Conservation (phyloP, 345 rosid species). For the Lepidium africanum region DNA sequence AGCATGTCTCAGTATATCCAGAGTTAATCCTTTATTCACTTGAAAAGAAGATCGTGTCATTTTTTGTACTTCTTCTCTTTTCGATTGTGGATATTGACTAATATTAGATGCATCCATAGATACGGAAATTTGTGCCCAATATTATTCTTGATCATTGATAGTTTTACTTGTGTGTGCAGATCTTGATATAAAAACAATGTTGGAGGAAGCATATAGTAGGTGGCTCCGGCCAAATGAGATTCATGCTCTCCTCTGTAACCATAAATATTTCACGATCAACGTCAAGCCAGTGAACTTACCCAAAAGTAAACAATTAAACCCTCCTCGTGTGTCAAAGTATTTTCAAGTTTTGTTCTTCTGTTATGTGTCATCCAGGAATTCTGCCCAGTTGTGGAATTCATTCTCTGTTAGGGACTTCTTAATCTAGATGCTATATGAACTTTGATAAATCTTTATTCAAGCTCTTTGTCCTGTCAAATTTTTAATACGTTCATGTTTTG, state of each 20-base stretch:
- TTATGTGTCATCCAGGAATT: background rate
- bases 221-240: constrained; percentile 99
- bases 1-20: background rate
- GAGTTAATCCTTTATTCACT: background rate
- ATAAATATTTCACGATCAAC: constrained; percentile 53
- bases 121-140: background rate
- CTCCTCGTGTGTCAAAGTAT: background rate
- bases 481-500: constrained; percentile 16
- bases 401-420: background rate
- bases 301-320: constrained; percentile 36
- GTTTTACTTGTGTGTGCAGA: constrained; percentile 38
- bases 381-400: background rate
- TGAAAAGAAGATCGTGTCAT: background rate
- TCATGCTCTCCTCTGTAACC: constrained; percentile 76
- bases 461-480: background rate
- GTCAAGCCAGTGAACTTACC: constrained; percentile 90
- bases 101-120: background rate
- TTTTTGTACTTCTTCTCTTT: background rate
- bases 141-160: background rate
- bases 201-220: constrained; percentile 69
- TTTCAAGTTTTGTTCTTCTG: background rate
- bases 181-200: constrained; percentile 52
- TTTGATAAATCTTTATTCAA: background rate
- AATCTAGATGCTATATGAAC: background rate
- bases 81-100: background rate